Percentiles rank a stretch among this genome's conserved stretches.
Conservation (phyloP, 2,329 filamentous ascomycete species). For the Penicillium frequentans region DNA sequence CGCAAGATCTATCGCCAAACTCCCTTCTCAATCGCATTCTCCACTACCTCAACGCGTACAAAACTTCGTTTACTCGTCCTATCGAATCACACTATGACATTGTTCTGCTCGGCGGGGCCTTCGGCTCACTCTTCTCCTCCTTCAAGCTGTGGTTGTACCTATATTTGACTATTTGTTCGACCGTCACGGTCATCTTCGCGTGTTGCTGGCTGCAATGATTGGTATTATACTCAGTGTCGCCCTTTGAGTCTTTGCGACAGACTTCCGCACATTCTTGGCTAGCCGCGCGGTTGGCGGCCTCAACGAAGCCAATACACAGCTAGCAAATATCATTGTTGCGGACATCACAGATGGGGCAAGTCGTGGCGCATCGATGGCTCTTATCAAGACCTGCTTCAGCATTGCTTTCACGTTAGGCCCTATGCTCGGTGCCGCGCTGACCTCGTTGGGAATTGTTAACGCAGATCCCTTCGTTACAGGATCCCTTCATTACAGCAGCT, state of each 20-base stretch:
- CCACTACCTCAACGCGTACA: conserved; percentile 86
- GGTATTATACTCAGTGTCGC: conserved; percentile 92
- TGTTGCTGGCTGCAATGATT: conserved; percentile 85
- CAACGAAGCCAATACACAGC: conserved; percentile 94
- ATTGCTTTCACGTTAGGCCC: conserved; percentile 97
- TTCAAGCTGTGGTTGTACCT: conserved; percentile 89
- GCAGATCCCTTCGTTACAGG: too few species aligned
- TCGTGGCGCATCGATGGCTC: conserved; percentile 88
- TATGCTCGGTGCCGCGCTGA: conserved; percentile 82
- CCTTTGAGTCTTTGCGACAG: conserved; percentile 88
- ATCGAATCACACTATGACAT: conserved; percentile 98
- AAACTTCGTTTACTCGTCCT: conserved; percentile 83
- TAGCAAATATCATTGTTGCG: conserved; percentile 92
- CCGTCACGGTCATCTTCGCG: conserved; percentile 79
- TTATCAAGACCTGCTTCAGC: conserved; percentile 95
- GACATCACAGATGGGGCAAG: conserved; percentile 87
- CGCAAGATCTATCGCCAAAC: conserved; percentile 63
- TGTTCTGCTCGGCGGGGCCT: conserved; percentile 86
- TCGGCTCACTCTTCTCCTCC: conserved; percentile 92
- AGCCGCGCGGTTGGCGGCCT: conserved; percentile 87
- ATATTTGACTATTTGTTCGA: conserved; percentile 89
- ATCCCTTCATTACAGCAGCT: conserved; percentile 77
- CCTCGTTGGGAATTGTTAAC: conserved; percentile 64
- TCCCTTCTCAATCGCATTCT: conserved; percentile 79
- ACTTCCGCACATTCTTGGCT: conserved; percentile 95